Evolutionary conservation across 192 early-diverging fungal genomes (phyloP), one percentile per base, ranked within the genome.

Genomic region (Oehlia diaphana): DNA sequence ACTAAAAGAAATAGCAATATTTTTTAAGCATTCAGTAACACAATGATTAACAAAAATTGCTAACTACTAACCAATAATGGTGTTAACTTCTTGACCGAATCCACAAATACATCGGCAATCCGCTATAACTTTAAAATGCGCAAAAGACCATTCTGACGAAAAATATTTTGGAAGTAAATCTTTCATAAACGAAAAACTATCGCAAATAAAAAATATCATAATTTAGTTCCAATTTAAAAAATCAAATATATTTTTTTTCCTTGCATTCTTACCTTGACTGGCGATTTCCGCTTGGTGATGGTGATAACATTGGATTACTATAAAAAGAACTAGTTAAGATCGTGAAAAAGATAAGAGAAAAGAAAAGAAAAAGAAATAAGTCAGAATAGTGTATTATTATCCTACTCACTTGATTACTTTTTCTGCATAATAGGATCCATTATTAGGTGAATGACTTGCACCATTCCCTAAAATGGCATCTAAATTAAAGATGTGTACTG

Each of bases 121-220:
- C 23, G 90, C 87, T 12, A 91, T 89, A 16, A 97, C 82, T 67
- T 91, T 90, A 77, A 92, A 94, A 76, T 96, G 94, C 9, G 95
- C 95, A 89, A 98, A 98, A 2, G 92, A 94, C 95, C 95, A 97
- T 77, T 93, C 93, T 5, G 92, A 94, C n/a, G 93, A 94, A 89
- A 98, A 98, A 83, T 98, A 98, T 79, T 95, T 95, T 69, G 96
- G 96, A 81, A 97, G 82, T 16, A 95, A 74, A 65, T 94, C 92
- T 79, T 93, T 93, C 92, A 95, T 91, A 72, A 95, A 95, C 7
- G 86, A 82, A 4, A 87, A 61, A 68, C 85, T 86, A 76, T 39
- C 28, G 39, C 62, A n/a, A 67, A 12, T 16, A 31, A 66, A 42
- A 65, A 1, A 31, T 39, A 82, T 23, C 47, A 47, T 21, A 33